Evolutionary conservation across 345 rosid genomes (phyloP), one percentile per base, ranked within the genome.

Genomic region (Anacardium occidentale): DNA sequence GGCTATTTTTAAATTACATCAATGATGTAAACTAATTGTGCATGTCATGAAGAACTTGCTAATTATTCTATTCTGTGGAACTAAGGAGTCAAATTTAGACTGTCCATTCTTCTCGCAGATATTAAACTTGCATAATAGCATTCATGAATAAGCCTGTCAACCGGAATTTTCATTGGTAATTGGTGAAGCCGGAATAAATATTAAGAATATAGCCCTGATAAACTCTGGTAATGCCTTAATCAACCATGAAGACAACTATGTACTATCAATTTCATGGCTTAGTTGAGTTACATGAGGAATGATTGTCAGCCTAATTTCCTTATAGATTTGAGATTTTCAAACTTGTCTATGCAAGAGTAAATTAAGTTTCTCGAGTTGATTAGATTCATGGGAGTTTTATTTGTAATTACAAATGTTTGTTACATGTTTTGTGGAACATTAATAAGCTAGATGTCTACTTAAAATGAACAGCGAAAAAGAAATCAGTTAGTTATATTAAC

Each of bases 371-470:
- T 66, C 1, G 20, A 17, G 37, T 25, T 25, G 42, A 66, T 22
- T 66, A 18, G 26, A 10, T 22, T 51, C 51, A 50, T 29, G 25
- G 48, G 52, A 37, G 37, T 5, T 45, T 65, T 40, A 37, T 58
- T 10, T 66, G 63, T 66, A 55, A 15, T 62, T 9, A 45, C 29
- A 26, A 20, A 45, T 75, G 58, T 29, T 52, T 34, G 34, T 76
- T 17, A 17, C 37, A 32, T 69, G 4, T 2, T 45, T 60, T 32
- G 56, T 24, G 22, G 15, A 76, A 47, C 32, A 55, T 59, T 69
- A 70, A 62, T 25, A 37, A 20, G 70, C 34, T 56, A 62, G 70
- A 76, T 48, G n/a, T n/a, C 51, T 40, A 69, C 37, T 1, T 47
- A 29, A 13, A 22, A 18, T 20, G 7, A 50, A 12, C 53, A 50